A percentile compares a stretch with the other conserved stretches of the same genome.
Evolutionary conservation across 1,284 basidiomycete species (phyloP).

Genomic region (Wallemia ichthyophaga): DNA sequence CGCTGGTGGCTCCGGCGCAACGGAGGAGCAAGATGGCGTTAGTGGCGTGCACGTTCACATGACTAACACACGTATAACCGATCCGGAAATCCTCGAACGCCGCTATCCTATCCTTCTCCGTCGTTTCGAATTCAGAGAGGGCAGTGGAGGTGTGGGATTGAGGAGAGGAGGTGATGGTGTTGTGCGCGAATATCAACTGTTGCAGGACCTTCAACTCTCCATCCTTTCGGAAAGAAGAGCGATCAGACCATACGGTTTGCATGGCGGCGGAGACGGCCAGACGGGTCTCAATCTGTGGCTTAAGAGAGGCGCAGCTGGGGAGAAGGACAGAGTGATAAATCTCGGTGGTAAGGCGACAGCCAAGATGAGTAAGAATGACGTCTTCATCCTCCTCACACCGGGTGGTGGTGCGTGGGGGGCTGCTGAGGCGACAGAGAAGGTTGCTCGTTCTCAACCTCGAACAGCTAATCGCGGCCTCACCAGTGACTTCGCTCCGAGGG

Average conservation of each 20-base stretch:
- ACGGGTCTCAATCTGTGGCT: conserved; percentile 71
- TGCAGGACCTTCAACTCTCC: conserved; percentile 55
- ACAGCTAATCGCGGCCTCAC: background rate
- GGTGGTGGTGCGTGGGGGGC: conserved; percentile 74
- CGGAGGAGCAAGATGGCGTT: conserved; percentile 64
- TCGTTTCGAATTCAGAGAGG: conserved; percentile 42
- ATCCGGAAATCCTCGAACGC: conserved; percentile 71
- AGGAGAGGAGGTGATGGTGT: conserved; percentile 67
- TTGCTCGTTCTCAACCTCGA: conserved; percentile 2
- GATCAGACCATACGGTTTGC: conserved; percentile 61
- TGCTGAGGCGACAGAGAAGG: conserved; percentile 8
- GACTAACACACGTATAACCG: conserved; percentile 31
- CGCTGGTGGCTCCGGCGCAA: conserved; percentile 73
- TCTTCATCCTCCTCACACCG: conserved; percentile 55
- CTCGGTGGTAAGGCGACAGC: conserved; percentile 74
- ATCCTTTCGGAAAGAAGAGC: conserved; percentile 61
- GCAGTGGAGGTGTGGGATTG: conserved; percentile 44
- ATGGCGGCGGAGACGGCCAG: conserved; percentile 46
- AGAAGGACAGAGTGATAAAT: conserved; percentile 50
- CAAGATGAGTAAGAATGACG: conserved; percentile 56
- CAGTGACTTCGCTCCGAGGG: background rate
- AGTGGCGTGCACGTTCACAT: conserved; percentile 32
- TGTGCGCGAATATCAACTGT: conserved; percentile 58
- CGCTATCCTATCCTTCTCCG: conserved; percentile 65
- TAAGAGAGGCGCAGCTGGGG: conserved; percentile 30